These are phyloP conservation scores for Agaricus blazei DNA, from an alignment of 768 basidiomycete species.

Conservation along the genomic window DNA sequence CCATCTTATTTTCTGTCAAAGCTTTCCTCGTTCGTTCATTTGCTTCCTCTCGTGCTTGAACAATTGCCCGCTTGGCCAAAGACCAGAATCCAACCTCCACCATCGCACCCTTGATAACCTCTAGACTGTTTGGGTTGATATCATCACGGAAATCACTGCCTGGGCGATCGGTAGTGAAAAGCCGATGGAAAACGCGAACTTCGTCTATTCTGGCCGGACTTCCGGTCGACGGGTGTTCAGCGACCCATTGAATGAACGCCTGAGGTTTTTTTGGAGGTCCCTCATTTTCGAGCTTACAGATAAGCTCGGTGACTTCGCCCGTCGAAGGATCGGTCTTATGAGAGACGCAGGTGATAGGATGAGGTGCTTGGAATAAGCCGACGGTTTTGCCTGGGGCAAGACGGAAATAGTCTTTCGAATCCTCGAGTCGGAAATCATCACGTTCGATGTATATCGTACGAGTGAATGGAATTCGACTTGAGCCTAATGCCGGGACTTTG, in stretches of 20 bases:
- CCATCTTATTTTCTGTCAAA: slow-evolving; percentile 36
- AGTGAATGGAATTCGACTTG: slow-evolving; percentile 78
- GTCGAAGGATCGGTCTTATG: slow-evolving; percentile 71
- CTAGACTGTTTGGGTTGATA: slow-evolving; percentile 76
- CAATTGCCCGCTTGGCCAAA: slow-evolving; percentile 64
- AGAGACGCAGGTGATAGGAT: slow-evolving; percentile 90
- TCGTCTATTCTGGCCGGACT: slow-evolving; percentile 87
- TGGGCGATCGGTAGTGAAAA: slow-evolving; percentile 95
- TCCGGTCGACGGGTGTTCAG: slow-evolving; percentile 69
- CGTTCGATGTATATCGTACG: slow-evolving; percentile 87
- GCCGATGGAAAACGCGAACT: slow-evolving; percentile 84
- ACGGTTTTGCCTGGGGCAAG: slow-evolving; percentile 97
- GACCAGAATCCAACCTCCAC: slow-evolving; percentile 88
- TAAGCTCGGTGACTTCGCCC: slow-evolving; percentile 73
- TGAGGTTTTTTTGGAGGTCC: slow-evolving; percentile 74
- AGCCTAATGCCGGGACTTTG: slow-evolving; percentile 85
- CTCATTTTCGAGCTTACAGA: slow-evolving; percentile 73
- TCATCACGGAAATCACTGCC: slow-evolving; percentile 78
- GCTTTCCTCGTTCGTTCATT: slow-evolving; percentile 58
- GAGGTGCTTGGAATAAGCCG: slow-evolving; percentile 89
- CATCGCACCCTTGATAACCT: slow-evolving; percentile 75
- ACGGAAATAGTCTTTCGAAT: slow-evolving; percentile 94
- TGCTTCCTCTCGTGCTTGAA: slow-evolving; percentile 62
- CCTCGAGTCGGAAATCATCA: slow-evolving; percentile 88
- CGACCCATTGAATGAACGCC: slow-evolving; percentile 96